Conservation (phyloP, 2,329 filamentous ascomycete genomes). For the Arthroderma uncinatum region DNA sequence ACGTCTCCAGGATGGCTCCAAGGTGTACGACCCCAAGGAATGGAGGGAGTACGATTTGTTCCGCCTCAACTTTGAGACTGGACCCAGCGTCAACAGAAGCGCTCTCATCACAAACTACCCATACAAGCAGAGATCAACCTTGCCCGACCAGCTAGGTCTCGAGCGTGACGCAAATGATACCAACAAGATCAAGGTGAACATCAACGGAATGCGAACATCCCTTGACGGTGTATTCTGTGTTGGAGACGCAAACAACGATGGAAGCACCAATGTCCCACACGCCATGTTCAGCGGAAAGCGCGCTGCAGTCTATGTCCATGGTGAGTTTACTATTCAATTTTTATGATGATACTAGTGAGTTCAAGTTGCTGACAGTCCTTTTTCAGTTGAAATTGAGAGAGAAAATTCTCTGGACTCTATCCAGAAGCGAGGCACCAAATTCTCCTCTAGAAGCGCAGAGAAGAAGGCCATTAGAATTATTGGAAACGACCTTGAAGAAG, state of each 20-base stretch:
- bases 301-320: constrained; percentile 47
- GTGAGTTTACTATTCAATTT: constrained; percentile 31
- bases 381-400: constrained; percentile 2
- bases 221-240: constrained; percentile 46
- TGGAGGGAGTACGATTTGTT: constrained; percentile 45
- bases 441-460: neutral
- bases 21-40: constrained; percentile 20
- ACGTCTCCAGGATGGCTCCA: constrained; percentile 32
- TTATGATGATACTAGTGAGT: neutral
- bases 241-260: constrained; percentile 50
- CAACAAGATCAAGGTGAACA: constrained; percentile 37
- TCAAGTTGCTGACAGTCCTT: neutral
- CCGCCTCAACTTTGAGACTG: constrained; percentile 42
- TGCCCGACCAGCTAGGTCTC: constrained; percentile 42
- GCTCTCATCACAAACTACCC: constrained; percentile 45
- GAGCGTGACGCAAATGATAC: constrained; percentile 25
- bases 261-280: constrained; percentile 51
- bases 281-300: constrained; percentile 50
- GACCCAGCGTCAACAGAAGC: constrained; percentile 36
- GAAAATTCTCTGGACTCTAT: neutral
- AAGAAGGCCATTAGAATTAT: neutral
- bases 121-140: constrained; percentile 37
- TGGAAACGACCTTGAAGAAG: neutral
- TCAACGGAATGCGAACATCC: constrained; percentile 42
- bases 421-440: neutral